Evolutionary conservation across 1,284 basidiomycete genomes (phyloP), one percentile per base, ranked within the genome.

Genomic region (Trametes pubescens): DNA sequence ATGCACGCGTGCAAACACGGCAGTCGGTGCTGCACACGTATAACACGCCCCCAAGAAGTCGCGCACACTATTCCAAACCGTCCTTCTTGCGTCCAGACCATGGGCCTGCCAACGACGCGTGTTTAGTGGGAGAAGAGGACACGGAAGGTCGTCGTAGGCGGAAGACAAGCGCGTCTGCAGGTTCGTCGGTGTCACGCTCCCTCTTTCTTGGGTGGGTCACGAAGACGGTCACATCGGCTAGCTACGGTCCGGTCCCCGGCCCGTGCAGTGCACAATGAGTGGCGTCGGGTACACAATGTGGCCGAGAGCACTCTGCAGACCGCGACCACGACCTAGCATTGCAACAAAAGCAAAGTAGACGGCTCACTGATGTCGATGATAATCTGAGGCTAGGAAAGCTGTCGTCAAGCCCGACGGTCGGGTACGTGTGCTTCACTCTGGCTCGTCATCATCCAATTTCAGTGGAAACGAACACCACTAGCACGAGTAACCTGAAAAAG

Each of bases 161-260:
- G 32, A 51, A 51, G 8, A 21, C 49, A 51, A 51, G 18, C 49
- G 48, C 48, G 48, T 18, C 48, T 2, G 22, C 21, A 21, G 21
- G 51, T 52, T 51, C 51, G 34, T 24, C 21, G 22, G 11, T 8
- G 34, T 51, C 51, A 51, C 51, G 51, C 48, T 51, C 51, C n/a
- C 51, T 9, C 11, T 8, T 32, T 8, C 29, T 32, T 8, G 8
- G 8, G 8, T n/a, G 44, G 14, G 16, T 18, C 21, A 46, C 24
- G 4, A 32, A 8, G n/a, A n/a, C n/a, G 3, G 29, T 32, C 29
- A 32, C 29, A 32, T 32, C 29, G 29, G 29, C 29, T 8, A n/a
- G n/a, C n/a, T n/a, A n/a, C n/a, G n/a, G n/a, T n/a, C n/a, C n/a
- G n/a, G n/a, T n/a, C n/a, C n/a, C n/a, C n/a, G n/a, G n/a, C n/a